These are phyloP conservation scores for Rusavskia elegans DNA, from an alignment of 495 filamentous ascomycete species.

Conservation along the genomic window DNA sequence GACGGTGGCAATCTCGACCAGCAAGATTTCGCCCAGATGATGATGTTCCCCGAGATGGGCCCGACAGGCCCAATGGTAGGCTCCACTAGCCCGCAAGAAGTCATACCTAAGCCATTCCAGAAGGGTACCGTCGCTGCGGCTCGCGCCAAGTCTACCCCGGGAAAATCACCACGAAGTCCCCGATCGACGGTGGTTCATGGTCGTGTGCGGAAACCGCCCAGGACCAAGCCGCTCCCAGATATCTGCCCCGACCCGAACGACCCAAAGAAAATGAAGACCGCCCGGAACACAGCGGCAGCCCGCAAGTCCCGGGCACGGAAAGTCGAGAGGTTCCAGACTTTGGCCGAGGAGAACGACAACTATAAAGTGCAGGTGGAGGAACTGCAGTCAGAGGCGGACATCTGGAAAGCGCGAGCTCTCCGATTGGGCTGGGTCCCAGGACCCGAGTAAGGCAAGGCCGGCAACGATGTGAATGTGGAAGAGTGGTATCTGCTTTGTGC, in stretches of 20 bases:
- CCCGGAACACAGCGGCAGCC: conserved; percentile 87
- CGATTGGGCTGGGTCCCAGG: conserved; percentile 12
- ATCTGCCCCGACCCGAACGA: conserved; percentile 42
- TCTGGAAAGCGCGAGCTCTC: conserved; percentile 11
- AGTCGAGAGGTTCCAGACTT: conserved; percentile 51
- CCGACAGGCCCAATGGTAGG: no score
- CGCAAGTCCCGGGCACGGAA: conserved; percentile 86
- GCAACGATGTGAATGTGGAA: conserved; percentile 8
- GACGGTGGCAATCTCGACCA: no score
- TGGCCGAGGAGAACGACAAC: not conserved
- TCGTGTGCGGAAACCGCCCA: not conserved
- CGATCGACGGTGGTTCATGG: not conserved
- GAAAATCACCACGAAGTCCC: not conserved
- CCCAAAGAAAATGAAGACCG: conserved; percentile 69
- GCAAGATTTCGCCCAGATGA: no score
- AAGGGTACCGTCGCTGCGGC: no score
- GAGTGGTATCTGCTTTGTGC: conserved; percentile 11
- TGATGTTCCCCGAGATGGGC: no score
- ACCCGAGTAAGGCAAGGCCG: not conserved
- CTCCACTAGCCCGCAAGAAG: no score
- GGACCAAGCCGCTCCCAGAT: conserved; percentile 14
- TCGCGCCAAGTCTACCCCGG: not conserved
- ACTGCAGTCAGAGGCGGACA: conserved; percentile 12
- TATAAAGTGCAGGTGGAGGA: no score
- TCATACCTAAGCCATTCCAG: no score